These are phyloP conservation scores for Fusarium nisikadoi DNA, from an alignment of 2,329 filamentous ascomycete species.

Conservation along the genomic window DNA sequence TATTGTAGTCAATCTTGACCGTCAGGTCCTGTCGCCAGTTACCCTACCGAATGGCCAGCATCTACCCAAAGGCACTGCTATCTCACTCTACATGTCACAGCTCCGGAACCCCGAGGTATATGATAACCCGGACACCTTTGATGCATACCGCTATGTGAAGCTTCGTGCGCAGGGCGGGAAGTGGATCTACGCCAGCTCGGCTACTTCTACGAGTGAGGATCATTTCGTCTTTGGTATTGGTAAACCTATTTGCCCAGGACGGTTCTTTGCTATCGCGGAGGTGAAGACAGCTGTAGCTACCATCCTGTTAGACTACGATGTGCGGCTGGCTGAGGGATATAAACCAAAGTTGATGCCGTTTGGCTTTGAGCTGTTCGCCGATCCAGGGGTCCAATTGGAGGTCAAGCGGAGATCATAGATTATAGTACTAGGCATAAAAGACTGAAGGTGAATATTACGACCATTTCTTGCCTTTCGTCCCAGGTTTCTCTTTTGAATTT, in stretches of 20 bases:
- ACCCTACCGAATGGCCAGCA: background rate
- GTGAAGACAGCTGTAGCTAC: background rate
- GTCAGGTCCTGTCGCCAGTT: background rate
- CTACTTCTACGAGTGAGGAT: background rate
- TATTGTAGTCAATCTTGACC: background rate
- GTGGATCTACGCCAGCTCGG: background rate
- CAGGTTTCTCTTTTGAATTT: fast-evolving
- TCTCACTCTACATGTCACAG: background rate
- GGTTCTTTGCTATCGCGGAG: background rate
- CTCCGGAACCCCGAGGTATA: background rate
- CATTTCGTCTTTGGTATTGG: background rate
- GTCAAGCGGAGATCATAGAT: background rate
- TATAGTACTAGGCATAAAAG: background rate
- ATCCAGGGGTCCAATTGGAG: background rate
- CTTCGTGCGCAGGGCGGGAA: background rate
- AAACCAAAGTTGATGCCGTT: background rate
- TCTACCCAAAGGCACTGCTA: background rate
- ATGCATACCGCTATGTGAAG: background rate
- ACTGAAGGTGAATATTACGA: background rate
- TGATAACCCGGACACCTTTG: background rate
- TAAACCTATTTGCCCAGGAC: background rate
- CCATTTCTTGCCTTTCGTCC: fast-evolving
- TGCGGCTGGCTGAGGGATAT: background rate
- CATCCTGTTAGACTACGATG: background rate
- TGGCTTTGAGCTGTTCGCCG: background rate